A percentile compares a stretch with the other conserved stretches of the same genome.
Conservation (phyloP, 306 rosid genomes). For the Mimosa pudica region DNA sequence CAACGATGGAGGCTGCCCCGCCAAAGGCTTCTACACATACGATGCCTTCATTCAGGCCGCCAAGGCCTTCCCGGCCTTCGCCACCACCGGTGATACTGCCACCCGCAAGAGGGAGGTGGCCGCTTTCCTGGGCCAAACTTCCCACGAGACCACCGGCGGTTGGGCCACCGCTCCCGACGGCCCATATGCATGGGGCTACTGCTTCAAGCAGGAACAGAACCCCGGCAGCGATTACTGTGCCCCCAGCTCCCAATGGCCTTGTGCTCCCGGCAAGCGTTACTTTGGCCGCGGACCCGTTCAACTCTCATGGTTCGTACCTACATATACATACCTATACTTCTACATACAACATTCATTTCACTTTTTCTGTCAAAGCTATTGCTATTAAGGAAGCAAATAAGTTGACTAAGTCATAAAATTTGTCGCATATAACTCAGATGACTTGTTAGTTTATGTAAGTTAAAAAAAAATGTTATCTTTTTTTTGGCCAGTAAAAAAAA, state of each 20-base stretch:
- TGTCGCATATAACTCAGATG: too few relatives aligned
- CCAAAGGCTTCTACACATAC: conserved; percentile 55
- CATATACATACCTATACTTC: too few relatives aligned
- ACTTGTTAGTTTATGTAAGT: too few relatives aligned
- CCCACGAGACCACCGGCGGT: conserved; percentile 62
- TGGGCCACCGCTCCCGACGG: conserved; percentile 71
- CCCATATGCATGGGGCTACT: conserved; percentile 77
- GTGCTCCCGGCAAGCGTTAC: conserved; percentile 55
- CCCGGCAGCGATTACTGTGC: conserved; percentile 22
- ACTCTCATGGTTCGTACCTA: conserved; percentile 38
- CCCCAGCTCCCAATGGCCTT: conserved; percentile 38
- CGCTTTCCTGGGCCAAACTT: conserved; percentile 60
- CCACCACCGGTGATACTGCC: conserved; percentile 41
- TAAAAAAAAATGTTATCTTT: too few relatives aligned
- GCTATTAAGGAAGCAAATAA: too few relatives aligned
- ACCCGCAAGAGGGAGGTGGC: conserved; percentile 51
- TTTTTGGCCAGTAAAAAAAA: too few relatives aligned
- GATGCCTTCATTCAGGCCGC: conserved; percentile 65
- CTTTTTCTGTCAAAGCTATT: too few relatives aligned
- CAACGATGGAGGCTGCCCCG: conserved; percentile 36
- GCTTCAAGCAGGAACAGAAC: conserved; percentile 40
- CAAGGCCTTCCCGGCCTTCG: conserved; percentile 45
- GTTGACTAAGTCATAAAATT: too few relatives aligned
- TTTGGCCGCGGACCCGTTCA: conserved; percentile 70
- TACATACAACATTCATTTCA: too few relatives aligned